Percentiles rank a stretch among this genome's conserved stretches.
phyloP scores from a whole-genome alignment of 208 protist species.

The Trypanosoma avium region DNA sequence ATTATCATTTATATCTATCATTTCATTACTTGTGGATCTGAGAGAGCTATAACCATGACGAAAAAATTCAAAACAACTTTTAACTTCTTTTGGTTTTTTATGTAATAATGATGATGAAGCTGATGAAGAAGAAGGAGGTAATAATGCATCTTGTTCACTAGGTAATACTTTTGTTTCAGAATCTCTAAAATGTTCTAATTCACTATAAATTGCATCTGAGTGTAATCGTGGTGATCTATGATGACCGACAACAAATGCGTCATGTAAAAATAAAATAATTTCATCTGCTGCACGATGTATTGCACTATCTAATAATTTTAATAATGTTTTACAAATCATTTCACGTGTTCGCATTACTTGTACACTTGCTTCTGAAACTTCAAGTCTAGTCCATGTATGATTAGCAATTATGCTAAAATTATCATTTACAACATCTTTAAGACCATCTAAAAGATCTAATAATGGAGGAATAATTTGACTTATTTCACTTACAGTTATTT shows the following conservation, averaged over 20 bases:
- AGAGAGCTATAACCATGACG: neutral
- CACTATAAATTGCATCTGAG: too few relatives aligned
- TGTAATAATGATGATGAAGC: too few relatives aligned
- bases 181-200: too few relatives aligned
- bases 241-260: slow-evolving; percentile 35
- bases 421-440: slow-evolving; percentile 37
- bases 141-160: too few relatives aligned
- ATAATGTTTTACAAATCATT: slow-evolving; percentile 62
- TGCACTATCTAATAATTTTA: slow-evolving; percentile 40
- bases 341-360: slow-evolving; percentile 55
- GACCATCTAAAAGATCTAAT: slow-evolving; percentile 54
- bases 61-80: too few relatives aligned
- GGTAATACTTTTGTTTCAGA: too few relatives aligned
- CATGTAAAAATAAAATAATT: slow-evolving; percentile 58
- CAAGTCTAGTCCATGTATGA: slow-evolving; percentile 30
- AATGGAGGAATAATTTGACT: slow-evolving; percentile 48
- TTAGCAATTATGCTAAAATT: slow-evolving; percentile 9
- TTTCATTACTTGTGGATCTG: neutral
- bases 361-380: slow-evolving; percentile 44
- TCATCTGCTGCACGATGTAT: slow-evolving; percentile 49
- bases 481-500: slow-evolving; percentile 55
- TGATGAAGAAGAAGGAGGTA: too few relatives aligned
- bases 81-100: too few relatives aligned
- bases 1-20: neutral
- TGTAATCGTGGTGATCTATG: too few relatives aligned